Evolutionary conservation across 2,329 filamentous ascomycete genomes (phyloP), one percentile per base, ranked within the genome.

Genomic region (Diplocarpon mali): DNA sequence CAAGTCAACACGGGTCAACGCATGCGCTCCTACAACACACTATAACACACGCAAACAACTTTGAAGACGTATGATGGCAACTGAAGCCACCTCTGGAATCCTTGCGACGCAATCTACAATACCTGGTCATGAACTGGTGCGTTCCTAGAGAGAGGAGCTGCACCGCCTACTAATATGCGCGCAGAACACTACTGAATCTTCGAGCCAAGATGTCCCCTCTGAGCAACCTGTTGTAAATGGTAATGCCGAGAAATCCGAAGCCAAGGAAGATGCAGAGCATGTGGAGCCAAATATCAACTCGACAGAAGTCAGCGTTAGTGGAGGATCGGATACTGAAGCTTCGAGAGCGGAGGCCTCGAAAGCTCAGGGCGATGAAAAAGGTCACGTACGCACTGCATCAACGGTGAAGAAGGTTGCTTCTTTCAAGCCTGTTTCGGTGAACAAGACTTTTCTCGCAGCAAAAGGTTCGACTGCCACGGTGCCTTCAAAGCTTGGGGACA

Each of bases 391-490:
- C 47, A 69, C 69, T 8, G 68, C 70, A 52, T 72, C 80, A 50
- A 59, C 79, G 3, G 69, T 79, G 51, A 88, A 85, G 71, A 90
- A 86, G 64, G 79, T 80, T 15, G 68, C 80, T 14, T 81, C 79
- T 11, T 92, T 93, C 71, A 93, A 92, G 65, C 77, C 85, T 14
- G 83, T 92, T 38, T 89, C 84, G 5, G 83, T 90, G 54, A 90
- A 89, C 54, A 88, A 85, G 65, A 87, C 78, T 35, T 93, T 90
- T 60, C 71, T 92, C 30, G 77, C 76, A n/a, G 76, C 83, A 48
- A 90, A 90, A 64, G 72, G 66, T 37, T 61, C 70, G 14, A 62
- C 67, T 14, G 62, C 64, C 43, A 63, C 60, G 48, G 59, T 67
- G 8, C 62, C 69, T 15, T 59, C 72, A 44, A 77, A 80, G 58